These are phyloP conservation scores for Pichia kudriavzevii DNA, from an alignment of 1,139 yeast species.

Conservation along the genomic window DNA sequence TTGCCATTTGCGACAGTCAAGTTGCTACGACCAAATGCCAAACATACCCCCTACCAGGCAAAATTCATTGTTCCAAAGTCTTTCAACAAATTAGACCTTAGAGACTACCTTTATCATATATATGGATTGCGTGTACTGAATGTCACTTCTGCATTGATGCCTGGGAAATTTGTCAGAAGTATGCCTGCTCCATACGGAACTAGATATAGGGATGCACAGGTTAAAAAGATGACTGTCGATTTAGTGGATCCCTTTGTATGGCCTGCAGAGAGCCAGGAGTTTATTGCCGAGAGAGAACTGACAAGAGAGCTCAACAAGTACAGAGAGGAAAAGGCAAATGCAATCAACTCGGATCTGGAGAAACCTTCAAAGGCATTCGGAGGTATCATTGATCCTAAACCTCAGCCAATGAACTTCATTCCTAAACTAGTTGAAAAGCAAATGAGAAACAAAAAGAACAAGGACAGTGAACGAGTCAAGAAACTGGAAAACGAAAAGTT, in stretches of 20 bases:
- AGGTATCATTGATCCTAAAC: constrained; percentile 69
- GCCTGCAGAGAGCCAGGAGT: constrained; percentile 56
- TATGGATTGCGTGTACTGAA: constrained; percentile 85
- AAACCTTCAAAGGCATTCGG: constrained; percentile 70
- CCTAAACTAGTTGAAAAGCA: constrained; percentile 42
- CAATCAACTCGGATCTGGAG: constrained; percentile 58
- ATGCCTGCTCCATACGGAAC: constrained; percentile 61
- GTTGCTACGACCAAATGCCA: constrained; percentile 80
- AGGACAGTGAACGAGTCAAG: constrained; percentile 22
- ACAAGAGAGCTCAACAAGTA: constrained; percentile 34
- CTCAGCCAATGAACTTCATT: constrained; percentile 64
- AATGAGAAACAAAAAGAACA: constrained; percentile 35
- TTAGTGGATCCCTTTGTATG: constrained; percentile 90
- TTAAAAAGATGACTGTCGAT: constrained; percentile 90
- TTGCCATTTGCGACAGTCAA: constrained; percentile 81
- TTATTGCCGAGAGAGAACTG: constrained; percentile 31
- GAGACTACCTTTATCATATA: constrained; percentile 83
- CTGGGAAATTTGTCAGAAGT: constrained; percentile 59
- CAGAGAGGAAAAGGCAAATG: constrained; percentile 36
- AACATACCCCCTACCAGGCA: constrained; percentile 93
- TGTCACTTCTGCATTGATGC: constrained; percentile 77
- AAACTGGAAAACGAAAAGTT: constrained; percentile 26
- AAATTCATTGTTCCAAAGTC: constrained; percentile 87
- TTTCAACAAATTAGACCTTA: constrained; percentile 81
- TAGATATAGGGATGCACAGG: constrained; percentile 59